Percentiles rank a stretch among this genome's conserved stretches.
Conservation (phyloP, 2,329 filamentous ascomycete species). For the Pseudogymnoascus sp. region DNA sequence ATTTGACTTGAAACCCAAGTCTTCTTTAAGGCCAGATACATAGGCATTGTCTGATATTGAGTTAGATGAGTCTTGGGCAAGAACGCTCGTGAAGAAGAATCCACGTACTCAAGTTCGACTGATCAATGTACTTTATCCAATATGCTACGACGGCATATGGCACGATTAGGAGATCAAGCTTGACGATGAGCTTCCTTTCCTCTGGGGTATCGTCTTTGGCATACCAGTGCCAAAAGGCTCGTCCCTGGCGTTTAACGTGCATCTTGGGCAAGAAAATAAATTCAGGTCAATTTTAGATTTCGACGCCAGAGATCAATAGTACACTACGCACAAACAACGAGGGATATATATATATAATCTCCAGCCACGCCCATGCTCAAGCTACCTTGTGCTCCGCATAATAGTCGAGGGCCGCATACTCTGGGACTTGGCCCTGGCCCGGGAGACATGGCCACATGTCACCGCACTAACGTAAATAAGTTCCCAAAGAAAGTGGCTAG, state of each 20-base stretch:
- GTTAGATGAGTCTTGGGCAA: constrained; percentile 9
- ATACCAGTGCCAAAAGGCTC: constrained; percentile 36
- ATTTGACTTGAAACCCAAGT: constrained; percentile 30
- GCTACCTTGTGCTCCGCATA: background rate
- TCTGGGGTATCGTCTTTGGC: constrained; percentile 39
- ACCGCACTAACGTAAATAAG: background rate
- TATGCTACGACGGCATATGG: constrained; percentile 48
- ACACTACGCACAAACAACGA: background rate
- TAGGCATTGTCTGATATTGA: constrained; percentile 32
- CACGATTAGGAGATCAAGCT: constrained; percentile 47
- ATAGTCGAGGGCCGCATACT: background rate
- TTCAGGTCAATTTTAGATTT: background rate
- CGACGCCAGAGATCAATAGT: background rate
- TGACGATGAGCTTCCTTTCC: constrained; percentile 44
- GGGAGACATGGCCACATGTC: background rate
- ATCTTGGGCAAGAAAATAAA: constrained; percentile 4
- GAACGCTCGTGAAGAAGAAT: background rate
- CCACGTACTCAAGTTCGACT: constrained; percentile 20
- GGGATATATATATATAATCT: background rate
- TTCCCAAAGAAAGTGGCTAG: background rate
- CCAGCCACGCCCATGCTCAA: background rate
- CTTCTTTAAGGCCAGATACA: constrained; percentile 32
- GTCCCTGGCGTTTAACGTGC: constrained; percentile 17
- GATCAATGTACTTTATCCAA: constrained; percentile 34
- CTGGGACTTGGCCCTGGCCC: background rate